Evolutionary conservation across 2,329 filamentous ascomycete species (phyloP).

Genomic region (Penicillium sp.): DNA sequence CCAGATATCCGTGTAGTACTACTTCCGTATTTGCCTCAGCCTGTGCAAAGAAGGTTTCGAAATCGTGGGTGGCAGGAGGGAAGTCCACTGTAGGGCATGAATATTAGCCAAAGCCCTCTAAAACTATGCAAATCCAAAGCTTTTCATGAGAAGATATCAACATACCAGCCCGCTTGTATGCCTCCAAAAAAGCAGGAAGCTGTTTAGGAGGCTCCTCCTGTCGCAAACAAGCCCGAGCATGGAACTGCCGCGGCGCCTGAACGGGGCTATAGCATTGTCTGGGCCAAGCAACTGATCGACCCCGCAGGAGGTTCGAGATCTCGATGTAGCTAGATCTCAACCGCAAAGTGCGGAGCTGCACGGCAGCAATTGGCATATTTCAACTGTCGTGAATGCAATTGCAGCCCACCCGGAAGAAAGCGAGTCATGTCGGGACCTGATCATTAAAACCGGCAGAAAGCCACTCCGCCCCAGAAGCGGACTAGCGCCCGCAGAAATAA

Average conservation of each 20-base stretch:
- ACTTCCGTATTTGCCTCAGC: conserved; percentile 37
- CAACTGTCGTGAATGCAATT: background rate
- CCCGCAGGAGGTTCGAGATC: conserved; percentile 32
- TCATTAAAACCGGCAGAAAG: conserved; percentile 7
- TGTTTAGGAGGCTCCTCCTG: conserved; percentile 16
- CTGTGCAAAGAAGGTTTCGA: conserved; percentile 28
- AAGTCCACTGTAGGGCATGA: conserved; percentile 37
- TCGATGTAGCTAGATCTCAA: conserved; percentile 10
- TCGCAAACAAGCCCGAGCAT: conserved; percentile 16
- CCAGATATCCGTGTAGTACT: conserved; percentile 62
- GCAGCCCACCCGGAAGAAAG: background rate
- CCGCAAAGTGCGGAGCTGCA: conserved; percentile 2
- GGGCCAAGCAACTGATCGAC: conserved; percentile 9
- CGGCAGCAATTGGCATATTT: conserved; percentile 7
- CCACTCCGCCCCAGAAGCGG: conserved; percentile 17
- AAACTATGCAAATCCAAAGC: too few relatives aligned
- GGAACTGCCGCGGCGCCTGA: conserved; percentile 16
- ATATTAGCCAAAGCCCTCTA: conserved; percentile 4
- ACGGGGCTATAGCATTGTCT: conserved; percentile 5
- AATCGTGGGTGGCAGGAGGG: conserved; percentile 38
- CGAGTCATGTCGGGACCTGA: background rate
- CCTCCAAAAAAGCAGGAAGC: conserved; percentile 28
- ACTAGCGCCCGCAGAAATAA: conserved; percentile 23
- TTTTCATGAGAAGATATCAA: background rate
- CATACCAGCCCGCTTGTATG: conserved; percentile 42